Conservation (phyloP, 78 protist species). For the Dictyostelium intermedium region DNA sequence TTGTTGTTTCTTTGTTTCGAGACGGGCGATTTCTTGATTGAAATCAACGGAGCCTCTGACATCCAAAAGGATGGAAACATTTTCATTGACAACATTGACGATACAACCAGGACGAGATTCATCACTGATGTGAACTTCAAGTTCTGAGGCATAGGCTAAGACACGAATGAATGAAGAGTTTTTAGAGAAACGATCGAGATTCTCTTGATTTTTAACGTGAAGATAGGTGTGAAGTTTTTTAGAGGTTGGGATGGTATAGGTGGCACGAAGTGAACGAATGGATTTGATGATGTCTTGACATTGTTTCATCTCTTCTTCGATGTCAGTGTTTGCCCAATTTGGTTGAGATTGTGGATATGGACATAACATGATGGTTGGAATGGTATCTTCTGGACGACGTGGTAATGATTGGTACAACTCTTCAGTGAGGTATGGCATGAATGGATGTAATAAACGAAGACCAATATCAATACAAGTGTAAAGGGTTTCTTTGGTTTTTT, state of each 20-base stretch:
- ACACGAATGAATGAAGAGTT: slow-evolving; percentile 34
- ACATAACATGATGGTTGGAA: slow-evolving; percentile 80
- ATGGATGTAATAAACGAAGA: slow-evolving; percentile 95
- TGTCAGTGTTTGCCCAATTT: slow-evolving; percentile 24
- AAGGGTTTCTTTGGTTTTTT: slow-evolving; percentile 53
- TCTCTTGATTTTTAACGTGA: slow-evolving; percentile 37
- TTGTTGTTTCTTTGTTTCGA: slow-evolving; percentile 8
- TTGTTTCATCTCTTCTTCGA: slow-evolving; percentile 61
- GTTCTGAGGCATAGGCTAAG: background rate
- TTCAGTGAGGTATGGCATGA: slow-evolving; percentile 99
- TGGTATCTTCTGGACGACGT: slow-evolving; percentile 55
- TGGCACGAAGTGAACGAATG: slow-evolving; percentile 68
- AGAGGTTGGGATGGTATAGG: slow-evolving; percentile 9
- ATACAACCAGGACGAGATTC: slow-evolving; percentile 36
- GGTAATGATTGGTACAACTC: slow-evolving; percentile 95
- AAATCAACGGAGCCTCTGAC: slow-evolving; percentile 39
- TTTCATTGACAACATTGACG: slow-evolving; percentile 14
- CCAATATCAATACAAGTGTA: slow-evolving; percentile 91
- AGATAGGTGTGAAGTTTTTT: slow-evolving; percentile 30
- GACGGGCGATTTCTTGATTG: slow-evolving; percentile 14
- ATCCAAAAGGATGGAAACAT: slow-evolving; percentile 29
- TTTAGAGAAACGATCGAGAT: background rate
- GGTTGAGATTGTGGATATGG: slow-evolving; percentile 71
- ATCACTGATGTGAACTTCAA: background rate
- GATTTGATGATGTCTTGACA: slow-evolving; percentile 51